A percentile compares a stretch with the other conserved stretches of the same genome.
These are phyloP conservation scores for Fusarium devonianum DNA, from an alignment of 2,329 filamentous ascomycete genomes.

Conservation along the genomic window DNA sequence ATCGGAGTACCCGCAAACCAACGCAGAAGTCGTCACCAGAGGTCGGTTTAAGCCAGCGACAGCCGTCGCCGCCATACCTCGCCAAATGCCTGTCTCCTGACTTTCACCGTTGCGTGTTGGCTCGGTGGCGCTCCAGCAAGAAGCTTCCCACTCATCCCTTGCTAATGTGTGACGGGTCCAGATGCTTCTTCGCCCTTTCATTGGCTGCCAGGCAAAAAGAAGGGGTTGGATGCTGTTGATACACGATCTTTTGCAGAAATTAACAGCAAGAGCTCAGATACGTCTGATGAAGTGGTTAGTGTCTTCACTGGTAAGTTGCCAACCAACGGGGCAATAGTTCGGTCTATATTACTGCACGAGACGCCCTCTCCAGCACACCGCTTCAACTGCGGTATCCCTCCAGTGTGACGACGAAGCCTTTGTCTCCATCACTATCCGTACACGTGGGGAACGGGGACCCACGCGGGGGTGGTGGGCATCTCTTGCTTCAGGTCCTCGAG, in stretches of 20 bases:
- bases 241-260: conserved; percentile 33
- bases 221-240: conserved; percentile 30
- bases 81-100: conserved; percentile 8
- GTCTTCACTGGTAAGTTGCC: conserved; percentile 21
- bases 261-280: conserved; percentile 18
- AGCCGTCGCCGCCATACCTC: too few species aligned
- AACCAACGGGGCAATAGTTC: conserved; percentile 23
- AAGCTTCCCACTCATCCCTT: conserved; percentile 19
- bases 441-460: conserved; percentile 27
- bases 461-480: conserved; percentile 19
- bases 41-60: conserved; percentile 1
- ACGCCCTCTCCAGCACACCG: conserved; percentile 33
- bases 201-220: conserved; percentile 27
- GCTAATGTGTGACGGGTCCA: conserved; percentile 31
- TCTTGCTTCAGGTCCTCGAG: conserved; percentile 12
- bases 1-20: not conserved
- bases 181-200: conserved; percentile 15
- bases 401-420: conserved; percentile 6
- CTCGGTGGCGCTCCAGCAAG: conserved; percentile 15
- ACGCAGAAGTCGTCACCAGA: conserved; percentile 3
- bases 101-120: conserved; percentile 28
- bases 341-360: conserved; percentile 31
- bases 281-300: conserved; percentile 32
- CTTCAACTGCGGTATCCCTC: conserved; percentile 30
- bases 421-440: not conserved